Percentiles rank a stretch among this genome's conserved stretches.
phyloP scores from a whole-genome alignment of 2,329 filamentous ascomycete species.

The Dactylellina leptospora region DNA sequence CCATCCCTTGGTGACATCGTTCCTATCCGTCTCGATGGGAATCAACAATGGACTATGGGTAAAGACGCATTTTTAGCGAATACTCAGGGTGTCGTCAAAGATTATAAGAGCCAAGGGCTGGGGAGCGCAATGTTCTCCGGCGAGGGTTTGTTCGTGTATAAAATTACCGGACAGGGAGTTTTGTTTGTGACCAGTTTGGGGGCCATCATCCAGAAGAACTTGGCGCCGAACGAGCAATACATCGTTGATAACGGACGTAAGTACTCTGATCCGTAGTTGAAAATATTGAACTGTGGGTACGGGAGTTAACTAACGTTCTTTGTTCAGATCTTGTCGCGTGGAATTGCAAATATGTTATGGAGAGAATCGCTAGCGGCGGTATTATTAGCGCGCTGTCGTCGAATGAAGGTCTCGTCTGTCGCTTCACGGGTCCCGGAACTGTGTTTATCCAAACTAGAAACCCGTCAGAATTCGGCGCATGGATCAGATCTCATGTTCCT shows the following conservation, averaged over 20 bases:
- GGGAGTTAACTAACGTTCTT: constrained; percentile 8
- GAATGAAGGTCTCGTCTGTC: constrained; percentile 90
- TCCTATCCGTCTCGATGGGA: constrained; percentile 75
- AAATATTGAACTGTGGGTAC: not conserved
- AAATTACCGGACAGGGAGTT: constrained; percentile 80
- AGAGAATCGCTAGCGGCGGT: constrained; percentile 87
- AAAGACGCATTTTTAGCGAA: constrained; percentile 85
- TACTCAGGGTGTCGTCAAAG: constrained; percentile 86
- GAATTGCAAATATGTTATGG: constrained; percentile 93
- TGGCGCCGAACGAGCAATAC: constrained; percentile 78
- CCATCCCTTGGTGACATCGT: constrained; percentile 84
- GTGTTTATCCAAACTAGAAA: constrained; percentile 94
- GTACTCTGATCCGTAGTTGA: not conserved
- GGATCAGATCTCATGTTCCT: constrained; percentile 63
- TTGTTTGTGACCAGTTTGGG: constrained; percentile 93
- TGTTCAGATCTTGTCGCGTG: constrained; percentile 79
- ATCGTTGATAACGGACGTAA: constrained; percentile 83
- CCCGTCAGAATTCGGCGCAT: constrained; percentile 69
- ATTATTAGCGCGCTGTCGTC: constrained; percentile 86
- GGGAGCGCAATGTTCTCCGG: constrained; percentile 93
- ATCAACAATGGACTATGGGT: constrained; percentile 82
- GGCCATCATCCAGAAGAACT: constrained; percentile 92
- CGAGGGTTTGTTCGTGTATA: constrained; percentile 90
- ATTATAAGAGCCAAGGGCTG: constrained; percentile 85
- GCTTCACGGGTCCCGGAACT: constrained; percentile 82